phyloP scores from a whole-genome alignment of 148 eudicot species.

The Vaccinium vitisidaea region DNA sequence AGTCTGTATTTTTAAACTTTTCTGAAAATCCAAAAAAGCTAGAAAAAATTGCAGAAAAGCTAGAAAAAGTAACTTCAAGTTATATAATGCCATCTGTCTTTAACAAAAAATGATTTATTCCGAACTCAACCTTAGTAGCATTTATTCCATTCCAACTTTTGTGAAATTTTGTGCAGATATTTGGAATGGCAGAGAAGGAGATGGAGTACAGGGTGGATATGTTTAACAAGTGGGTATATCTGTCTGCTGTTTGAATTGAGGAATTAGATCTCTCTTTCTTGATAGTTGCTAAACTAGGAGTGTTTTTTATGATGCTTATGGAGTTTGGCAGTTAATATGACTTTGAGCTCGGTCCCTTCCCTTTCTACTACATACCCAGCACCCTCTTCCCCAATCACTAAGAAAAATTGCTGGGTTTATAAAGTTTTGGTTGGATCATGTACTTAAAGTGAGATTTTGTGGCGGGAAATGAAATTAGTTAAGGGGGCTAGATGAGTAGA shows the following conservation, averaged over 20 bases:
- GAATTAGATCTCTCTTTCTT: not conserved
- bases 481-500: not conserved
- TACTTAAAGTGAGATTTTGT: not conserved
- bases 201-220: constrained; percentile 92
- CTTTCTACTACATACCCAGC: too few species aligned
- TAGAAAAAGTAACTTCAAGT: too few species aligned
- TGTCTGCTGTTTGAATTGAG: not conserved
- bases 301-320: not conserved
- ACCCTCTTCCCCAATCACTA: too few species aligned
- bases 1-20: too few species aligned
- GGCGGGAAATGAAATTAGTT: not conserved
- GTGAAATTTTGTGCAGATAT: constrained; percentile 39
- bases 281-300: not conserved
- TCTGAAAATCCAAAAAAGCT: too few species aligned
- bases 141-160: not conserved
- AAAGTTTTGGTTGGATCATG: not conserved
- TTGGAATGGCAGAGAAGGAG: constrained; percentile 90
- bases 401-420: not conserved
- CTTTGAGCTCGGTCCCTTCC: too few species aligned
- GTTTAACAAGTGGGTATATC: constrained; percentile 73
- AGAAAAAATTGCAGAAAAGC: too few species aligned
- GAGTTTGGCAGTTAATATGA: not conserved
- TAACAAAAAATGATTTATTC: too few species aligned
- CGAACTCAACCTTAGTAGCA: not conserved
- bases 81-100: too few species aligned